Percentiles rank a stretch among this genome's conserved stretches.
Conservation (phyloP, 2,329 filamentous ascomycete genomes). For the Aspergillus pseudotamarii region DNA sequence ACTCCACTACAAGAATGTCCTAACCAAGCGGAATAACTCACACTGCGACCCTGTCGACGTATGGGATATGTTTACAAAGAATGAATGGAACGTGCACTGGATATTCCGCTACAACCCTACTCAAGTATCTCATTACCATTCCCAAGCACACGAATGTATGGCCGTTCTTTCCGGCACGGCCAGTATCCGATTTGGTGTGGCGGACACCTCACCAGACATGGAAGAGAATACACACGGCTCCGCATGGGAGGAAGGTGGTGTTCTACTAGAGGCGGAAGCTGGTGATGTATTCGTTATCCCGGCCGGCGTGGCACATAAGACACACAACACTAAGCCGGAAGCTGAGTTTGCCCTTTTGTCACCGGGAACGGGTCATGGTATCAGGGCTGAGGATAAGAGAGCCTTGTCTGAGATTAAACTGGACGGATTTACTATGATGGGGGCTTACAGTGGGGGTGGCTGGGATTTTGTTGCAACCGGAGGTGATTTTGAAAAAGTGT, state of each 20-base stretch:
- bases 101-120: not conserved
- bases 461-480: not conserved
- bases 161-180: not conserved
- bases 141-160: not conserved
- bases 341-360: not conserved
- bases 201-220: not conserved
- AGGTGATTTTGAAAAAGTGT: not conserved
- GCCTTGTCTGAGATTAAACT: not conserved
- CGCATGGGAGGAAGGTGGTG: not conserved
- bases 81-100: not conserved
- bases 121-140: not conserved
- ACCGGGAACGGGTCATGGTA: not conserved
- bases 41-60: not conserved
- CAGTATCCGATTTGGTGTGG: not conserved
- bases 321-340: not conserved
- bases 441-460: not conserved
- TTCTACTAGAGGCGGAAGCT: not conserved
- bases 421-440: not conserved
- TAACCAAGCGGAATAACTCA: not conserved
- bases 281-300: not conserved
- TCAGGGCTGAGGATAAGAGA: not conserved
- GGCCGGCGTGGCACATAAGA: not conserved
- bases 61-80: not conserved
- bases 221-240: not conserved
- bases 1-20: not conserved